Base-by-base conservation (phyloP, 192 early-diverging fungal genomes). In the Umbelopsis sp. region DNA sequence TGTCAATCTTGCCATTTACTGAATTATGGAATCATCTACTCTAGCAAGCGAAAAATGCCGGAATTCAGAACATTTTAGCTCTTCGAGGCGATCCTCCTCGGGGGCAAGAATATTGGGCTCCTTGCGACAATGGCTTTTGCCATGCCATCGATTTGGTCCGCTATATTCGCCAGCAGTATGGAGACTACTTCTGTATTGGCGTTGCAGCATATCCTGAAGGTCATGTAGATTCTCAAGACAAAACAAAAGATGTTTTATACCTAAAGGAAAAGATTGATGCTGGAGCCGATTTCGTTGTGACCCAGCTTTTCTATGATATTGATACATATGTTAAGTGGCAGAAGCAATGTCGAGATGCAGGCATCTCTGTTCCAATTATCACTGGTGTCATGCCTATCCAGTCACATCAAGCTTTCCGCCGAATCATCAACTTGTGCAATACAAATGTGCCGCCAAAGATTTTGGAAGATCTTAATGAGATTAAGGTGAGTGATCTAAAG, bases 321-420 rank as follows among this genome's bases (percentile, higher is more conserved):
- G 89, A 93, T 58, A 46, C 81, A 1, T 95, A 89, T 78, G 46
- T 92, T n/a, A 71, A 75, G 1, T 95, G 94, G 94, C 77, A 86
- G 27, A 81, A 83, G 48, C 55, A 86, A n/a, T 88, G 89, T 74
- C 85, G 90, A 21, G 82, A 76, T 5, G 49, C 76, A 25, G 91
- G 85, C 9, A 86, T 86, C 50, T 41, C 69, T 20, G 80, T 90
- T 23, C 85, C 85, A 27, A 86, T 95, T 74, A 82, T 95, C 33
- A 93, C 94, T n/a, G 94, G 94, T 23, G 88, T 95, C 48, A 93
- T 95, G 92, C 92, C 92, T 47, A 94, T 95, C 65, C 94, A 93
- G 68, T 88, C 80, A 49, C 93, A 88, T 66, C 88, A 86, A 27
- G 90, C 89, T 44, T 95, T 95, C 81, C 84, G 91, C 49, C 77